phyloP scores from a whole-genome alignment of 2,329 filamentous ascomycete species.

The Cladosporium austrohemisphaericum region DNA sequence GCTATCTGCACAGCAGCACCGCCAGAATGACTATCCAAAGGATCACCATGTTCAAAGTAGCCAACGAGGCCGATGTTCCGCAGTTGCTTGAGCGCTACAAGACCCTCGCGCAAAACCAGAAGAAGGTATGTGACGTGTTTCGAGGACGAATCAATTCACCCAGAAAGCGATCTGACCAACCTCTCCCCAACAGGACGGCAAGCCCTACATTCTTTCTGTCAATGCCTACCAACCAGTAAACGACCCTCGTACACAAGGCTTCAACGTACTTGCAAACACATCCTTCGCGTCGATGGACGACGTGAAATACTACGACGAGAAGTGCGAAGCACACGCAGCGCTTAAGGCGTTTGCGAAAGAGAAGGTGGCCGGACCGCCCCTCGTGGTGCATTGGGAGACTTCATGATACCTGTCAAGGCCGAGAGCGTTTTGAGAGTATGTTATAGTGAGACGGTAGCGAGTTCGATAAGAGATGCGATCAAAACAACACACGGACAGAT shows the following conservation, averaged over 20 bases:
- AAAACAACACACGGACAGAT: too few species aligned
- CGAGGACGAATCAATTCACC: too few species aligned
- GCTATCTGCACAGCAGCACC: neutral
- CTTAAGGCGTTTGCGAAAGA: conserved; percentile 39
- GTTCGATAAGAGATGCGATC: too few species aligned
- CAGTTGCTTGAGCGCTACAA: conserved; percentile 45
- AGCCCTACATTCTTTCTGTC: conserved; percentile 64
- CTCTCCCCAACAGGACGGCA: conserved; percentile 69
- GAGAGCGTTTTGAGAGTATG: too few species aligned
- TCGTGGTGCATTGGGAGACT: conserved; percentile 7
- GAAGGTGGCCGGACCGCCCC: conserved; percentile 7
- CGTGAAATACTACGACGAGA: conserved; percentile 66
- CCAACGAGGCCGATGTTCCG: conserved; percentile 43
- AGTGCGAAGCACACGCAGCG: conserved; percentile 53
- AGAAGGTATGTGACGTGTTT: conserved; percentile 38
- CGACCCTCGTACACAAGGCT: conserved; percentile 62
- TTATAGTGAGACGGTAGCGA: too few species aligned
- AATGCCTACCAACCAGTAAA: conserved; percentile 53
- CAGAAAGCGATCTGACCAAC: too few species aligned
- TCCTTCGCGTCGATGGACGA: conserved; percentile 63
- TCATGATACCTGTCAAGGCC: too few species aligned
- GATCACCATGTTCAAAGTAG: conserved; percentile 53
- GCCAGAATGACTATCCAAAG: conserved; percentile 41
- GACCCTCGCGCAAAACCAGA: conserved; percentile 40
- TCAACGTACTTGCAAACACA: conserved; percentile 60